These are phyloP conservation scores for Cymbopogon citratus DNA, from an alignment of 176 grass and related monocot genomes.

Conservation along the genomic window DNA sequence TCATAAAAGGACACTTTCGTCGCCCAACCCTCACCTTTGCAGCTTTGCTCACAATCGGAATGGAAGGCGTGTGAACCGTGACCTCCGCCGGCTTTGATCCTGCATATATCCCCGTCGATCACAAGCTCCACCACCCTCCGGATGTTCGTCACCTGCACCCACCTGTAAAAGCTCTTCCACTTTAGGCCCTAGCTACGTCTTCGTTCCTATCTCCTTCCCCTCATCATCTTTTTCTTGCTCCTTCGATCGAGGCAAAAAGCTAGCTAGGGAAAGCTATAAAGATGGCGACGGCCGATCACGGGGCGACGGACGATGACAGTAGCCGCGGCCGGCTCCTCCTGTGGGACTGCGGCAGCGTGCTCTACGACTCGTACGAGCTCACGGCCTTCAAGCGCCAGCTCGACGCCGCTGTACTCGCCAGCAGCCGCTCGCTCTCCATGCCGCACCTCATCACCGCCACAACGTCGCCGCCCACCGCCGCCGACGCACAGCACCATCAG, in stretches of 20 bases:
- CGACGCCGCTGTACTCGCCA: conserved; percentile 28
- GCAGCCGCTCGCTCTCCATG: conserved; percentile 38
- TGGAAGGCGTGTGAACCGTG: conserved; percentile 24
- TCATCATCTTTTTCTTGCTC: neutral
- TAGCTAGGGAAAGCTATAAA: conserved; percentile 19
- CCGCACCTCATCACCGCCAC: neutral
- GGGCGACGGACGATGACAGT: neutral
- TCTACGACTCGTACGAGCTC: conserved; percentile 50
- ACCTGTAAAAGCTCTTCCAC: conserved; percentile 16
- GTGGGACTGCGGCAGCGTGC: conserved; percentile 47
- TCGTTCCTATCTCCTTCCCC: neutral
- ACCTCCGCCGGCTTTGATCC: conserved; percentile 13
- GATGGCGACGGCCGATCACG: conserved; percentile 24
- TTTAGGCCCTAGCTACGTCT: neutral
- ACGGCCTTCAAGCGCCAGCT: conserved; percentile 35
- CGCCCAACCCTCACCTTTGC: neutral
- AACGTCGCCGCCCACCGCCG: neutral
- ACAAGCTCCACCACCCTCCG: conserved; percentile 4
- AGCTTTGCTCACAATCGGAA: neutral
- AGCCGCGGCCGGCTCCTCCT: conserved; percentile 5
- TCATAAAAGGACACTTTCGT: neutral
- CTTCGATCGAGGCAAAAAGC: conserved; percentile 18
- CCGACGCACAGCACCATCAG: neutral
- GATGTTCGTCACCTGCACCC: neutral
- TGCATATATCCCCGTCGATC: conserved; percentile 10